phyloP scores from a whole-genome alignment of 2,329 filamentous ascomycete species.

The Cytospora paraplurivora region DNA sequence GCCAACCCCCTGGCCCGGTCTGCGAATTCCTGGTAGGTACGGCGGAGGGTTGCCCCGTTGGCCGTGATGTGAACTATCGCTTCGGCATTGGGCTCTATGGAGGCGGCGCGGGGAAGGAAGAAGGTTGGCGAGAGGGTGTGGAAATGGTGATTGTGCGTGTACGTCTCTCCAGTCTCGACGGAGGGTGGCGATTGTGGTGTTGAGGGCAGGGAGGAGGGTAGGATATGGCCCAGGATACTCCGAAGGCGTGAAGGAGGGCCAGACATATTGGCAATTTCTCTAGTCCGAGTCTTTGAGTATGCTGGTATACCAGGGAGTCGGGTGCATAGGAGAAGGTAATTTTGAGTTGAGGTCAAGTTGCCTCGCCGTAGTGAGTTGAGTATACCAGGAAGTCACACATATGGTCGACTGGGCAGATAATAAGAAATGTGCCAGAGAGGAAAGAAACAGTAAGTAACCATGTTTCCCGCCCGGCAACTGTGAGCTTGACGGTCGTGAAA shows the following conservation, averaged over 20 bases:
- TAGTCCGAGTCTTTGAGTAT: no score
- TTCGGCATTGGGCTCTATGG: constrained; percentile 82
- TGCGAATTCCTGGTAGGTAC: constrained; percentile 79
- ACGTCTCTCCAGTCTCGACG: constrained; percentile 35
- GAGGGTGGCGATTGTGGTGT: constrained; percentile 37
- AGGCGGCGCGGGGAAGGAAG: constrained; percentile 82
- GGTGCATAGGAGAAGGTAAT: neutral
- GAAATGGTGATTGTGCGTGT: constrained; percentile 58
- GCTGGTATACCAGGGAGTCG: neutral
- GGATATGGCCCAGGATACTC: constrained; percentile 57
- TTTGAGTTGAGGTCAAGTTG: neutral
- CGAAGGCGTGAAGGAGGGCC: constrained; percentile 62
- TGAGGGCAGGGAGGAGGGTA: constrained; percentile 34
- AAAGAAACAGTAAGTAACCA: no score
- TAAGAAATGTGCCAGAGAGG: neutral
- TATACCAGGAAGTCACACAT: neutral
- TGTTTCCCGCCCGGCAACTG: no score
- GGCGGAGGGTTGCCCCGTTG: constrained; percentile 71
- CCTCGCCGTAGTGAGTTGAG: neutral
- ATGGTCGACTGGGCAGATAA: neutral
- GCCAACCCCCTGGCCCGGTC: constrained; percentile 85
- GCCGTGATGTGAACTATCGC: constrained; percentile 85
- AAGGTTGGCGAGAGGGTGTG: constrained; percentile 84
- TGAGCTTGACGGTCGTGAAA: no score
- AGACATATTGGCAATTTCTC: constrained; percentile 54